These are phyloP conservation scores for Penicillium dipodomyicola DNA, from an alignment of 495 filamentous ascomycete genomes.

Conservation along the genomic window DNA sequence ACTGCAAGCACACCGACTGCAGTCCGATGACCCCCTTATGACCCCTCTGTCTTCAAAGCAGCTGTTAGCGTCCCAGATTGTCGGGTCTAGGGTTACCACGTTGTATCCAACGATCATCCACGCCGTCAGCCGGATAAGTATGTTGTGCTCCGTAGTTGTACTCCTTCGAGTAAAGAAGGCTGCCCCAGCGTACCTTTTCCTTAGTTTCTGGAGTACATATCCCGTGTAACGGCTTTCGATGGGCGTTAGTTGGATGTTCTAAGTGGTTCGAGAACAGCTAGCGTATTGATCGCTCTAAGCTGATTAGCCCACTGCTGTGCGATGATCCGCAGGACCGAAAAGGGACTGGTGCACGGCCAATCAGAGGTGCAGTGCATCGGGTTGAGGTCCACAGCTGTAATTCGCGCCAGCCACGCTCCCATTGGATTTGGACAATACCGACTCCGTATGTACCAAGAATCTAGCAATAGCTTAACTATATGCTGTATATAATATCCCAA, in stretches of 20 bases:
- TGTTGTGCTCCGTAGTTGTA: neutral
- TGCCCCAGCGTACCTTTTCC: neutral
- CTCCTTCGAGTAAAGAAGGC: neutral
- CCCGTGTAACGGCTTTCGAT: conserved; percentile 4
- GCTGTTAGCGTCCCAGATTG: conserved; percentile 20
- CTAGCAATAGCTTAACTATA: too few species aligned
- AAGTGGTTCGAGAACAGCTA: conserved; percentile 6
- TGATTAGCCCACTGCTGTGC: conserved; percentile 13
- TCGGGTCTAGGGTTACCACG: conserved; percentile 14
- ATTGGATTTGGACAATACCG: neutral
- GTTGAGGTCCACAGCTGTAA: neutral
- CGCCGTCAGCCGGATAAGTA: neutral
- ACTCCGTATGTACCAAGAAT: neutral
- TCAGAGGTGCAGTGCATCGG: conserved; percentile 2
- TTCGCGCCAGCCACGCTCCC: neutral
- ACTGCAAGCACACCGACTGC: conserved; percentile 22
- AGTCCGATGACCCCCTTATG: conserved; percentile 20
- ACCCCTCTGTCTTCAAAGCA: conserved; percentile 24
- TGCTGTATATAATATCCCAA: neutral
- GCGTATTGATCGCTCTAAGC: neutral
- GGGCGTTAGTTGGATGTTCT: neutral
- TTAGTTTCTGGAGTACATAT: neutral
- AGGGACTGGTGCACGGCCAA: conserved; percentile 7
- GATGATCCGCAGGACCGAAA: conserved; percentile 16
- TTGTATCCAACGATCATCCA: conserved; percentile 1